phyloP scores from a whole-genome alignment of 139 green algal genomes.

The Raphidocelis subcapitata region DNA sequence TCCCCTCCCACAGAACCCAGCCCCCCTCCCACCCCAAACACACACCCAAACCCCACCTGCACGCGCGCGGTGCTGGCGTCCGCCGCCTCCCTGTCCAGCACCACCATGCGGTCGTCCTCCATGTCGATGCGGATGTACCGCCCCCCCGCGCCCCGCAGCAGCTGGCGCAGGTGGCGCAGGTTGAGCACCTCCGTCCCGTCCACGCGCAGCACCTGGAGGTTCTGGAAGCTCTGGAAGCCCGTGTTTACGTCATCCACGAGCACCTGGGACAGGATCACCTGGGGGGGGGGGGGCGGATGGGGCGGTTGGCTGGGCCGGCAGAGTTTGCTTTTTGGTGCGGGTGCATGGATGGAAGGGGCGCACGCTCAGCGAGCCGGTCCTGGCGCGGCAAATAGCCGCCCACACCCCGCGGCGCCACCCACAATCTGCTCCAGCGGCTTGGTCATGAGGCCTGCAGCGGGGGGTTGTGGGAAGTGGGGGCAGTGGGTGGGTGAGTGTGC shows the following conservation, averaged over 20 bases:
- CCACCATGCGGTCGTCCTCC: conserved; percentile 63
- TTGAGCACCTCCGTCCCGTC: conserved; percentile 57
- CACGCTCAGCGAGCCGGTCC: too few relatives aligned
- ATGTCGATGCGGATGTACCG: conserved; percentile 55
- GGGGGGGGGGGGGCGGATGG: too few relatives aligned
- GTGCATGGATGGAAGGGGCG: too few relatives aligned
- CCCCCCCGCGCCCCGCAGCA: conserved; percentile 15
- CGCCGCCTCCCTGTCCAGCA: conserved; percentile 44
- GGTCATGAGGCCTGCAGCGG: too few relatives aligned
- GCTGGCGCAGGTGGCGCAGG: conserved; percentile 50
- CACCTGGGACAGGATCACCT: conserved; percentile 42
- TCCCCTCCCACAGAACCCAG: neutral
- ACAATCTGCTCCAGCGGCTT: too few relatives aligned
- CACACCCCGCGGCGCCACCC: too few relatives aligned
- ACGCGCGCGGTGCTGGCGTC: conserved; percentile 17
- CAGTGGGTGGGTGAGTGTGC: too few relatives aligned
- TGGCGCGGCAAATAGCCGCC: too few relatives aligned
- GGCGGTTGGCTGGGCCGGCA: too few relatives aligned
- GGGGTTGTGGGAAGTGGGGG: too few relatives aligned
- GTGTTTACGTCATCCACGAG: conserved; percentile 64
- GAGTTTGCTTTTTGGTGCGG: too few relatives aligned
- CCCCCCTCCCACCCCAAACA: neutral
- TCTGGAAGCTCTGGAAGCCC: conserved; percentile 60
- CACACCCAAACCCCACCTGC: neutral
- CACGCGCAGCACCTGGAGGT: conserved; percentile 52